Conservation (phyloP, 768 basidiomycete genomes). For the Rhizopogon rudus region DNA sequence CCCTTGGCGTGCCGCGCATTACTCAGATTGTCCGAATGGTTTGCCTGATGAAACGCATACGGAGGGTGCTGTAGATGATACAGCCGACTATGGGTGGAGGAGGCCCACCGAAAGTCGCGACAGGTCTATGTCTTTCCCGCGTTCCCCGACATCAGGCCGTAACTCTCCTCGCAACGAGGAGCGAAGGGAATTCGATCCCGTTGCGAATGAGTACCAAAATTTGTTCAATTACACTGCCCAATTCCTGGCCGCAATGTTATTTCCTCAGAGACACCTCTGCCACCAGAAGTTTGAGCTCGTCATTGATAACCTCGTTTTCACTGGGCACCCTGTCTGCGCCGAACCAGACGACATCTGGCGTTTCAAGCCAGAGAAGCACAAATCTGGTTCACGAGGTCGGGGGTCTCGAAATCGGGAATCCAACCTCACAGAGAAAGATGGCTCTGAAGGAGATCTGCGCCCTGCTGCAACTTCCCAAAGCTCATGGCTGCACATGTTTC, state of each 20-base stretch:
- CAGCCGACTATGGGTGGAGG: constrained; percentile 60
- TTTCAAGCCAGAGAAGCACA: constrained; percentile 60
- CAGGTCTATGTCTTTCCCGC: constrained; percentile 48
- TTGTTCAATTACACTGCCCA: constrained; percentile 80
- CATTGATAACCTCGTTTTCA: constrained; percentile 87
- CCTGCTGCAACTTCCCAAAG: constrained; percentile 20
- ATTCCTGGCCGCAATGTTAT: constrained; percentile 77
- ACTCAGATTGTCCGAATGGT: constrained; percentile 30
- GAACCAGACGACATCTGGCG: constrained; percentile 71
- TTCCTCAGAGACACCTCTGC: constrained; percentile 74
- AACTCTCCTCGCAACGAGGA: constrained; percentile 46
- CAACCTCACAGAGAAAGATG: constrained; percentile 30
- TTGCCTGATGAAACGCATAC: constrained; percentile 12
- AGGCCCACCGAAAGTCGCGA: constrained; percentile 44
- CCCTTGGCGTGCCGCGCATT: constrained; percentile 64
- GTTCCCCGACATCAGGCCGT: constrained; percentile 43
- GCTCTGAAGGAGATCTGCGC: constrained; percentile 30
- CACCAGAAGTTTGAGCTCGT: constrained; percentile 93
- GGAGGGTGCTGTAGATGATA: constrained; percentile 15
- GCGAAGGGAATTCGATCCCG: constrained; percentile 29
- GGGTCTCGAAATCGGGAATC: constrained; percentile 44
- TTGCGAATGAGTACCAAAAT: constrained; percentile 52
- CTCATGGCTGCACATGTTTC: constrained; percentile 71
- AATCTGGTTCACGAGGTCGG: constrained; percentile 48
- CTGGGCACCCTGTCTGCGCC: constrained; percentile 90